Percentiles rank a stretch among this genome's conserved stretches.
phyloP scores from a whole-genome alignment of 2,329 filamentous ascomycete species.

The Phialophora tarda region DNA sequence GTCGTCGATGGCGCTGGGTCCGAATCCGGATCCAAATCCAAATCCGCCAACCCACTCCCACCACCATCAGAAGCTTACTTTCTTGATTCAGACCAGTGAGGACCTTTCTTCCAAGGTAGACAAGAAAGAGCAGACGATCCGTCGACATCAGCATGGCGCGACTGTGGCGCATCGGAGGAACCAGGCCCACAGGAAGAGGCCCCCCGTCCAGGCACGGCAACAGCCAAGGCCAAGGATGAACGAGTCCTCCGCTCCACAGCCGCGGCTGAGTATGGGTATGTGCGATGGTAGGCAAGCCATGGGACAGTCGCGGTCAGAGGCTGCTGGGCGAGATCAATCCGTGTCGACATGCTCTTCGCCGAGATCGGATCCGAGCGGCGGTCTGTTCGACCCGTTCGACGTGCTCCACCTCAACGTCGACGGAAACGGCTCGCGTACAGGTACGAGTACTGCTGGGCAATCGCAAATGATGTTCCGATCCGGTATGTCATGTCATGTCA shows the following conservation, averaged over 20 bases:
- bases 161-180: slow-evolving; percentile 18
- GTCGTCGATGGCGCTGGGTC: neutral
- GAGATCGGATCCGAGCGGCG: slow-evolving; percentile 6
- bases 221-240: neutral
- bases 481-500: slow-evolving; percentile 18
- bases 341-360: neutral
- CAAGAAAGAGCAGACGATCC: slow-evolving; percentile 19
- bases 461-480: slow-evolving; percentile 22
- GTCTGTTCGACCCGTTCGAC: slow-evolving; percentile 26
- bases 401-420: slow-evolving; percentile 6
- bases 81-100: slow-evolving; percentile 6
- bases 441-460: neutral
- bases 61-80: neutral
- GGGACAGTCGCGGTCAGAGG: neutral
- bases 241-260: no score
- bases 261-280: neutral
- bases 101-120: slow-evolving; percentile 5
- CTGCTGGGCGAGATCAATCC: neutral
- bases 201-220: neutral
- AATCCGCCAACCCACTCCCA: neutral
- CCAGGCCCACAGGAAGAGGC: slow-evolving; percentile 4
- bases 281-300: neutral
- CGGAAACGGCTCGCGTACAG: neutral
- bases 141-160: slow-evolving; percentile 22
- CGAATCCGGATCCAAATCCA: neutral